phyloP scores from a whole-genome alignment of 768 basidiomycete genomes.

The Polyporus arcularius region DNA sequence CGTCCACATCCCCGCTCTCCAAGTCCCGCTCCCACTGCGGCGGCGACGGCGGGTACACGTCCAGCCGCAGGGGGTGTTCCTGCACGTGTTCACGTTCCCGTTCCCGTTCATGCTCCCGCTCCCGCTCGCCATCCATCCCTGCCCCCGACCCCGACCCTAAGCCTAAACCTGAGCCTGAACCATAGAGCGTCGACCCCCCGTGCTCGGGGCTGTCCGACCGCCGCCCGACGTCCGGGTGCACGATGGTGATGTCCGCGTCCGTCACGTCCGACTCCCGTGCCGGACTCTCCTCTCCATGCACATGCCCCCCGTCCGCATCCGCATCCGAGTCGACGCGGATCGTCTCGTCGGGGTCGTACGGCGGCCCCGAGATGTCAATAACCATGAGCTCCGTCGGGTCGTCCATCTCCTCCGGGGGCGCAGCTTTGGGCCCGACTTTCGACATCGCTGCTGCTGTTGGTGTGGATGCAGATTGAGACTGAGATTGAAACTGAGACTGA shows the following conservation, averaged over 20 bases:
- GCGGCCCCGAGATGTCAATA: slow-evolving; percentile 10
- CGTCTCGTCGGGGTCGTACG: slow-evolving; percentile 17
- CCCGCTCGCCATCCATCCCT: neutral
- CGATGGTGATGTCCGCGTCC: slow-evolving; percentile 11
- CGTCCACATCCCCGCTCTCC: slow-evolving; percentile 31
- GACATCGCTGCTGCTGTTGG: slow-evolving; percentile 4
- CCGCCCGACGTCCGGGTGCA: neutral
- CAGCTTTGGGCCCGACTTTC: slow-evolving; percentile 10
- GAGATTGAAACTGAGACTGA: neutral
- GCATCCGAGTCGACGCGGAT: slow-evolving; percentile 5
- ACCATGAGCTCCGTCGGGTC: slow-evolving; percentile 5
- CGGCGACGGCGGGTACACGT: slow-evolving; percentile 53
- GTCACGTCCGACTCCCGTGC: slow-evolving; percentile 9
- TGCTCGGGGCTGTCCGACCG: slow-evolving; percentile 8
- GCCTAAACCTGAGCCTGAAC: neutral
- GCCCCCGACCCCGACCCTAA: neutral
- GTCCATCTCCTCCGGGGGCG: slow-evolving; percentile 6
- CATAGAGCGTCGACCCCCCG: slow-evolving; percentile 8
- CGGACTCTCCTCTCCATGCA: neutral
- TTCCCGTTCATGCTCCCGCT: neutral
- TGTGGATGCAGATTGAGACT: neutral
- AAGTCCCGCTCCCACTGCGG: slow-evolving; percentile 67
- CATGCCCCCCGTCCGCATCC: neutral
- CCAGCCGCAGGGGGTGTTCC: slow-evolving; percentile 46
- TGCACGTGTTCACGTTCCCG: no score